Evolutionary conservation across 129 eudicot species (phyloP).

Genomic region (Chrysanthemum lavandulifolium): DNA sequence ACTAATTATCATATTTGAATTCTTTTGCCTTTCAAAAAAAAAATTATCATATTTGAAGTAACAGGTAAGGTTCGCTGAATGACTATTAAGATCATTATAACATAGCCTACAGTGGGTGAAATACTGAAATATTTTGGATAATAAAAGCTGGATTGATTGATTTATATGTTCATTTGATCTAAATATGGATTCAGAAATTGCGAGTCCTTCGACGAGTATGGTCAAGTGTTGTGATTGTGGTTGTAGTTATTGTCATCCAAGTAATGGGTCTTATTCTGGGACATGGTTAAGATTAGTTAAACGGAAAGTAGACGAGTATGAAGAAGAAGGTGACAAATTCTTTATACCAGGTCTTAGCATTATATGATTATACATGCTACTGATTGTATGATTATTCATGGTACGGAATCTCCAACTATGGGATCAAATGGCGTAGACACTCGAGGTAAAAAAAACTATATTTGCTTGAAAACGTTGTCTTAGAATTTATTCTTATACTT

Average conservation of each 20-base stretch:
- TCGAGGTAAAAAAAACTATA: too few relatives aligned
- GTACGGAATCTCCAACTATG: too few relatives aligned
- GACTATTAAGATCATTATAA: too few relatives aligned
- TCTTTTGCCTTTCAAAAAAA: too few relatives aligned
- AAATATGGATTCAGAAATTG: slow-evolving; percentile 48
- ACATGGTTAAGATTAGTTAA: slow-evolving; percentile 65
- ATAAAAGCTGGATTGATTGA: slow-evolving; percentile 2
- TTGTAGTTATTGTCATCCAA: slow-evolving; percentile 41
- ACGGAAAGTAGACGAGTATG: slow-evolving; percentile 61
- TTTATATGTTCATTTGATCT: slow-evolving; percentile 10
- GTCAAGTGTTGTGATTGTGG: slow-evolving; percentile 69
- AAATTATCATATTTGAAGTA: too few relatives aligned
- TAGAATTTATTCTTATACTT: too few relatives aligned
- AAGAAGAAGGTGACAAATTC: slow-evolving; percentile 38
- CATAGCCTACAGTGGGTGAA: slow-evolving; percentile 4
- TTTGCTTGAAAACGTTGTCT: too few relatives aligned
- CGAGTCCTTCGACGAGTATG: slow-evolving; percentile 35
- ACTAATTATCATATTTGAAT: too few relatives aligned
- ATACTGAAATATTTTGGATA: slow-evolving; percentile 20
- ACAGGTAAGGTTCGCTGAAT: too few relatives aligned
- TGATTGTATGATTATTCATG: too few relatives aligned
- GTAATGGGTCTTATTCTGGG: slow-evolving; percentile 48
- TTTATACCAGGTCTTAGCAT: slow-evolving; percentile 36
- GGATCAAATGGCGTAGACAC: too few relatives aligned
- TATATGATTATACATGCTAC: too few relatives aligned